A percentile compares a stretch with the other conserved stretches of the same genome.
Evolutionary conservation across 495 filamentous ascomycete species (phyloP).

Genomic region (Annulohypoxylon moriforme): DNA sequence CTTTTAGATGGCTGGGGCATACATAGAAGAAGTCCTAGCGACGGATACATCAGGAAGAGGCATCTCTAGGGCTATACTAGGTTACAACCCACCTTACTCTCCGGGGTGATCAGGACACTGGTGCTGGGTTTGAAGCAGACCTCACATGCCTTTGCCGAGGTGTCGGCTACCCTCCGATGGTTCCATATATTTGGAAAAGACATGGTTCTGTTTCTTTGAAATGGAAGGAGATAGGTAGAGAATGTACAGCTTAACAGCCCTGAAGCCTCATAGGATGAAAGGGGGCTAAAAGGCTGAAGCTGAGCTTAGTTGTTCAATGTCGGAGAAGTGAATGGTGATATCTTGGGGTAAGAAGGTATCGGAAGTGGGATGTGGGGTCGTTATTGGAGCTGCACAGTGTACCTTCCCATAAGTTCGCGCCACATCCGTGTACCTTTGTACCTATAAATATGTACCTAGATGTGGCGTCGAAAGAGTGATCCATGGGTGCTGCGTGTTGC

Average conservation of each 20-base stretch:
- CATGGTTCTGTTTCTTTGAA: slow-evolving; percentile 38
- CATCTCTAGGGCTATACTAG: slow-evolving; percentile 4
- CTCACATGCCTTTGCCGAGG: slow-evolving; percentile 81
- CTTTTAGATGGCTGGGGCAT: slow-evolving; percentile 85
- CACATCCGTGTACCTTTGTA: too few species aligned
- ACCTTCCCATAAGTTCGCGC: too few species aligned
- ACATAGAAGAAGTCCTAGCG: slow-evolving; percentile 92
- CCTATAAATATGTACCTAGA: background rate
- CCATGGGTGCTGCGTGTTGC: too few species aligned
- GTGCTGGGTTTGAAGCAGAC: slow-evolving; percentile 91
- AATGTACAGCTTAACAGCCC: background rate
- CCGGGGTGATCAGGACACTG: slow-evolving; percentile 87
- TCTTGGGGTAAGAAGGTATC: background rate
- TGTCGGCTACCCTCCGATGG: slow-evolving; percentile 88
- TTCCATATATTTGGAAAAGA: slow-evolving; percentile 85
- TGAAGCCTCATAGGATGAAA: background rate
- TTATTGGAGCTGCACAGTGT: background rate
- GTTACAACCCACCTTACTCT: slow-evolving; percentile 77
- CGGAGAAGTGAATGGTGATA: background rate
- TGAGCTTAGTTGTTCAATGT: slow-evolving; percentile 12
- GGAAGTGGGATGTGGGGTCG: slow-evolving; percentile 14
- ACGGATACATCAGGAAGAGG: slow-evolving; percentile 35
- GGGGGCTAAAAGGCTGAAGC: slow-evolving; percentile 2
- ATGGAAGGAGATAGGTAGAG: background rate
- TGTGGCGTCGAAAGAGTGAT: background rate